A percentile compares a stretch with the other conserved stretches of the same genome.
These are phyloP conservation scores for Candida loeiensis DNA, from an alignment of 805 yeast genomes.

Conservation along the genomic window DNA sequence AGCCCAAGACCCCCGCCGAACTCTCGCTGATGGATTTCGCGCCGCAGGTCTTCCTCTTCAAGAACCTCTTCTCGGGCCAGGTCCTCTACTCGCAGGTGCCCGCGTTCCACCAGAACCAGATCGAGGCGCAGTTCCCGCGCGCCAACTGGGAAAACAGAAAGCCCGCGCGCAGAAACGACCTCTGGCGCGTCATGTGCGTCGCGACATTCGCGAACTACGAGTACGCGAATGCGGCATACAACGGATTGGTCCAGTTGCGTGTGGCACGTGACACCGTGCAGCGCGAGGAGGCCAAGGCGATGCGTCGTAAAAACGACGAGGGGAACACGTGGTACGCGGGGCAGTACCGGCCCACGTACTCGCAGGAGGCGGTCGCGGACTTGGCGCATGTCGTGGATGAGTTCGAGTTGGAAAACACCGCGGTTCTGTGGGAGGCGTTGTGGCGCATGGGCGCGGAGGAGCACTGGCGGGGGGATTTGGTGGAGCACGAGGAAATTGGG, in stretches of 20 bases:
- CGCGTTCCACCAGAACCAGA: conserved; percentile 53
- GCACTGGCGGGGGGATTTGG: conserved; percentile 62
- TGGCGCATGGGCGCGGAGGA: conserved; percentile 83
- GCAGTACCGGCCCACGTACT: conserved; percentile 83
- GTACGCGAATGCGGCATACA: conserved; percentile 67
- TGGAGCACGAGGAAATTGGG: conserved; percentile 59
- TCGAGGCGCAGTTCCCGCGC: conserved; percentile 66
- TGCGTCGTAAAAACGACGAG: conserved; percentile 69
- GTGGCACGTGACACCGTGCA: conserved; percentile 65
- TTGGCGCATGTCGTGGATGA: conserved; percentile 66
- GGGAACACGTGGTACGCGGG: conserved; percentile 86
- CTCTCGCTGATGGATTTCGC: conserved; percentile 54
- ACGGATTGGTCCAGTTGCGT: conserved; percentile 70
- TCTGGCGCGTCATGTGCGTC: conserved; percentile 90
- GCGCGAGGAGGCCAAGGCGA: conserved; percentile 55
- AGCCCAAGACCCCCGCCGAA: conserved; percentile 31
- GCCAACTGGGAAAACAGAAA: conserved; percentile 88
- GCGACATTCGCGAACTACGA: conserved; percentile 61
- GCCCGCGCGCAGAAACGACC: conserved; percentile 77
- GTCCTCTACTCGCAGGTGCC: conserved; percentile 87
- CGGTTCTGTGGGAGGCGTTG: conserved; percentile 74
- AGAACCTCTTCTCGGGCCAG: conserved; percentile 86
- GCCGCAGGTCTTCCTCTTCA: conserved; percentile 79
- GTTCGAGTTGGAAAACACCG: conserved; percentile 45
- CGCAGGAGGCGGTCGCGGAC: conserved; percentile 91